A percentile compares a stretch with the other conserved stretches of the same genome.
phyloP scores from a whole-genome alignment of 108 stramenopile genomes.

The Cyclotella kingstonii region DNA sequence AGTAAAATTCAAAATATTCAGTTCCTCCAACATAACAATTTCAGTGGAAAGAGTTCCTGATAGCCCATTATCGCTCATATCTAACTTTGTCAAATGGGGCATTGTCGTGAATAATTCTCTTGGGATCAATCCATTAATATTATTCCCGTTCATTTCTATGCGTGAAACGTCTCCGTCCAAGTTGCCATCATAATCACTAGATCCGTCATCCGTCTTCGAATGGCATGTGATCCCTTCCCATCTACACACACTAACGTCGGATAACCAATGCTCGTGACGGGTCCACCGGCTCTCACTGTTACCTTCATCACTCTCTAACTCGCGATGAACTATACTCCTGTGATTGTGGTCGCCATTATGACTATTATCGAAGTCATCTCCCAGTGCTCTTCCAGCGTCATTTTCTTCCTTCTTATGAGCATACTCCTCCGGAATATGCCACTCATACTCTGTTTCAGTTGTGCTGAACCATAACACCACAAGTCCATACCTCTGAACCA shows the following conservation, averaged over 20 bases:
- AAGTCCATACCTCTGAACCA: slow-evolving; percentile 39
- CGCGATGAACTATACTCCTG: slow-evolving; percentile 1
- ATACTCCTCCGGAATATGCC: slow-evolving; percentile 25
- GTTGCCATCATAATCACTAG: slow-evolving; percentile 1
- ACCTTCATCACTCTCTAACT: background rate
- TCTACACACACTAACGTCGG: slow-evolving; percentile 22
- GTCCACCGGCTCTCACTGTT: slow-evolving; percentile 16
- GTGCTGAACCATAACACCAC: slow-evolving; percentile 40
- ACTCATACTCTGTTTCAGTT: slow-evolving; percentile 29
- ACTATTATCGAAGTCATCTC: background rate
- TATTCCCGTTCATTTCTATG: slow-evolving; percentile 35
- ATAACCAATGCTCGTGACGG: slow-evolving; percentile 26
- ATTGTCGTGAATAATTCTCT: slow-evolving; percentile 34
- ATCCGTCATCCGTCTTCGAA: slow-evolving; percentile 9
- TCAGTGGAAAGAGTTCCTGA: slow-evolving; percentile 29
- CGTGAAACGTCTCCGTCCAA: slow-evolving; percentile 28
- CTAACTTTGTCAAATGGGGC: slow-evolving; percentile 23
- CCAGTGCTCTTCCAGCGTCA: too few relatives aligned
- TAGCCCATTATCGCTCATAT: slow-evolving; percentile 43
- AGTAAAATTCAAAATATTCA: slow-evolving; percentile 36
- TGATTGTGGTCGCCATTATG: background rate
- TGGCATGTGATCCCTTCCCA: slow-evolving; percentile 44
- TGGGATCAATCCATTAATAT: slow-evolving; percentile 30
- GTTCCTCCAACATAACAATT: slow-evolving; percentile 3
- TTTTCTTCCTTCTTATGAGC: background rate